phyloP scores from a whole-genome alignment of 495 filamentous ascomycete species.

The Aspergillus egyptiacus region DNA sequence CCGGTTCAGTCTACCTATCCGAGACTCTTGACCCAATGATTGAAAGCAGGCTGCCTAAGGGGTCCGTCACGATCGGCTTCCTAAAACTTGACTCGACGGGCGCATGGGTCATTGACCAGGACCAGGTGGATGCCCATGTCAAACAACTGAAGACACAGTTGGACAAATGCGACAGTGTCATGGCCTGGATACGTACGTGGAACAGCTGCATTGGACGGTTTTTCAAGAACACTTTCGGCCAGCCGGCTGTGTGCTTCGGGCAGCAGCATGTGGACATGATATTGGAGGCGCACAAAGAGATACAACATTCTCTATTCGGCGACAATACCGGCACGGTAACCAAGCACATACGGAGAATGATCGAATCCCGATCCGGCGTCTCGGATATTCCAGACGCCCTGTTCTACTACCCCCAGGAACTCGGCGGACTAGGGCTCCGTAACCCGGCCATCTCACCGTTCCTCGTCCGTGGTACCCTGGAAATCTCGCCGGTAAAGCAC shows the following conservation, averaged over 20 bases:
- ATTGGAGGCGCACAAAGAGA: slow-evolving; percentile 46
- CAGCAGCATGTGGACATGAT: slow-evolving; percentile 50
- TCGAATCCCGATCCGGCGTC: slow-evolving; percentile 47
- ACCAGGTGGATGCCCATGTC: slow-evolving; percentile 50
- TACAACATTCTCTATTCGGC: slow-evolving; percentile 47
- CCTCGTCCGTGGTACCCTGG: slow-evolving; percentile 31
- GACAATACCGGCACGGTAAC: slow-evolving; percentile 29
- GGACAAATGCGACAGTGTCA: slow-evolving; percentile 37
- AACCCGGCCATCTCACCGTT: slow-evolving; percentile 49
- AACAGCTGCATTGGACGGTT: slow-evolving; percentile 55
- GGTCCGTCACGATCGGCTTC: slow-evolving; percentile 24
- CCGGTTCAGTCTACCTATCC: slow-evolving; percentile 45
- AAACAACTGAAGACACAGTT: slow-evolving; percentile 50
- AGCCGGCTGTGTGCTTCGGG: slow-evolving; percentile 53
- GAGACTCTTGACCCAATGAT: slow-evolving; percentile 1
- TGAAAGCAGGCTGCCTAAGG: slow-evolving; percentile 14
- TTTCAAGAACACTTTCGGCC: slow-evolving; percentile 54
- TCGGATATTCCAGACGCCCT: slow-evolving; percentile 52
- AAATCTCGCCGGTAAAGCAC: slow-evolving; percentile 24
- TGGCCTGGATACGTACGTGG: slow-evolving; percentile 56
- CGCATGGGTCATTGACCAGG: slow-evolving; percentile 42
- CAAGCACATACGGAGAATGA: slow-evolving; percentile 43
- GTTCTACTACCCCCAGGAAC: slow-evolving; percentile 46
- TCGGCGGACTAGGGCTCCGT: slow-evolving; percentile 51
- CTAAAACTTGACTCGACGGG: slow-evolving; percentile 18